Base-by-base conservation (phyloP, 139 green algal genomes). In the Eudorina sp. region DNA sequence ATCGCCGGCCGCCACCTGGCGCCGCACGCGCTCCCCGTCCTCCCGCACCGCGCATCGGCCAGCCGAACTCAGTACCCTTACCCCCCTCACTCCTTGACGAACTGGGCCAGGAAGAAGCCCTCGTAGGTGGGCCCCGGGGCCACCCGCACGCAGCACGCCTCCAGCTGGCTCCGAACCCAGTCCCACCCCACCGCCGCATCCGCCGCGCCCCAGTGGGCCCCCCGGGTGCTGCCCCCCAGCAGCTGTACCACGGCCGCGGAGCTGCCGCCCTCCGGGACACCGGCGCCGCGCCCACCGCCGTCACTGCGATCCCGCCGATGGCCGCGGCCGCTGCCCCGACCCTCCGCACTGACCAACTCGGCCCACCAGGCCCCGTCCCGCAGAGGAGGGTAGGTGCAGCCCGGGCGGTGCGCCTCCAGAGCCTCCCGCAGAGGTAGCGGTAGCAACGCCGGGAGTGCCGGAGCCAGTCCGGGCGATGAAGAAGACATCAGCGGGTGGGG, bases 81-180 rank as follows among this genome's bases (percentile, higher is more conserved):
- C n/a, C n/a, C 48, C 48, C 14, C 55, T 81, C 73, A 83, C 29
- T 46, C 21, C 58, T 74, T 74, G 3, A 58, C 58, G 2, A 85
- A 13, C 29, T 58, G 51, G 55, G 80, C 80, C 7, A 86, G 25
- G 14, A 86, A 86, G 60, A 86, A 86, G 6, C 80, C 80, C 80
- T 86, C 80, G 14, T 77, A 86, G 2, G 41, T 77, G 27, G 43
- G 41, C 29, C 80, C 80, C 41, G 80, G 80, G 4, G 43, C 80
- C 29, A 86, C 80, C 8, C 80, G 80, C 41, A 86, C 58, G n/a
- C 80, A 86, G 27, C 62, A 76, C 7, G 25, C 0, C 40, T 5
- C 29, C 62, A 77, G 55, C 78, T 62, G 55, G 9, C n/a, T 18
- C 40, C 38, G 58, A 0, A 62, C 27, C 53, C 48, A 48, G 19